Evolutionary conservation across 2,329 filamentous ascomycete species (phyloP), one percentile per base, ranked within the genome.

Genomic region (Conoideocrella luteorostrata): DNA sequence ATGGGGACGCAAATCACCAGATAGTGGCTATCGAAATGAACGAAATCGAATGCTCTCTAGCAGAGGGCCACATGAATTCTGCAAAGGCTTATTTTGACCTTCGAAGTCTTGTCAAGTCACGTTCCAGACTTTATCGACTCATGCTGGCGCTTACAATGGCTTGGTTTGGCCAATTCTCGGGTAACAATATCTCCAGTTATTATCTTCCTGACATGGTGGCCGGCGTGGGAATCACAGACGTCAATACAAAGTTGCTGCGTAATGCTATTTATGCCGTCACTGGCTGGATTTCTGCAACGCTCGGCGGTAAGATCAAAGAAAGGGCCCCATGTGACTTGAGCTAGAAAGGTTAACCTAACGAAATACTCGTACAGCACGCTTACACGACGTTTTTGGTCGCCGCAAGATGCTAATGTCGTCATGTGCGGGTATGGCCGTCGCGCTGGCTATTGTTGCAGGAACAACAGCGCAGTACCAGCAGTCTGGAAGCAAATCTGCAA

Each of bases 81-180:
- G 33, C 28, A 10, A 61, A 58, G 24, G 61, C 65, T 35, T 54
- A 65, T 2, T 59, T 67, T 34, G 61, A 67, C 38, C 50, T 67
- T 1, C 54, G 58, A 2, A 60, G 64, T 1, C 54, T 66, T 7
- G 52, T 65, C 18, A 59, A 63, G 39, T 57, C 56, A 2, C 60
- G 59, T 5, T 59, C 65, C 13, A 62, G 62, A 13, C 55, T 58
- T 20, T 64, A 63, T 36, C 54, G 62, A 21, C 49, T 65, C 2
- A 66, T 67, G 56, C 58, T 66, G 11, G 64, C 63, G 23, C 48
- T 68, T 15, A 60, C 59, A 0, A 67, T 66, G 51, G 60, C 63
- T 5, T 68, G 64, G 59, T 67, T 68, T 48, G 62, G 64, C 2
- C 65, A 68, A 44, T 63, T 67, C 30, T 65, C 62, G 35, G 65